These are phyloP conservation scores for Aspergillus spinulosporus DNA, from an alignment of 2,329 filamentous ascomycete genomes.

Conservation along the genomic window DNA sequence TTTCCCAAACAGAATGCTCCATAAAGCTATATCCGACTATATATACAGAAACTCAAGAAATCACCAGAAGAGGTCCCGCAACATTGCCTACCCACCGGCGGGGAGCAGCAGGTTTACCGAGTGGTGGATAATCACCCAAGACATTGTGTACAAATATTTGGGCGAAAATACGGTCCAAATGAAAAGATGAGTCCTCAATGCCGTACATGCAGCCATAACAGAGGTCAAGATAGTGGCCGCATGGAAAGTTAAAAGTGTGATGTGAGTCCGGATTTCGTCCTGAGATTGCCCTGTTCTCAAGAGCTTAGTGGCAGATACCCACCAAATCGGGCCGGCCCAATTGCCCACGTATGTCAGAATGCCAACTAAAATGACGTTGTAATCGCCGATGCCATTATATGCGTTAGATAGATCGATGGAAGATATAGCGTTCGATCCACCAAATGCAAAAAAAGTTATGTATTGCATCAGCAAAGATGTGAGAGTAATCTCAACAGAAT, in stretches of 20 bases:
- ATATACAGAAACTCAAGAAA: no score
- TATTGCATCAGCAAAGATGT: slow-evolving; percentile 76
- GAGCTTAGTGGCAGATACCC: slow-evolving; percentile 63
- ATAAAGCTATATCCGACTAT: no score
- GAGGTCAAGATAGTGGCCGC: slow-evolving; percentile 63
- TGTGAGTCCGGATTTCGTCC: slow-evolving; percentile 48
- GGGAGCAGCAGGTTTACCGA: slow-evolving; percentile 61
- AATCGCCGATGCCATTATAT: slow-evolving; percentile 85
- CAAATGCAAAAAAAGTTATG: slow-evolving; percentile 83
- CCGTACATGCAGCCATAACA: slow-evolving; percentile 86
- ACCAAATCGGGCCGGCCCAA: slow-evolving; percentile 90
- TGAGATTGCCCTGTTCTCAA: slow-evolving; percentile 24
- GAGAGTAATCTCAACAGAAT: slow-evolving; percentile 61
- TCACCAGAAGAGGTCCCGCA: neutral
- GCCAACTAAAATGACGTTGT: slow-evolving; percentile 79
- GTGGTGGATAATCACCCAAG: slow-evolving; percentile 84
- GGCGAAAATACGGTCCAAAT: slow-evolving; percentile 99
- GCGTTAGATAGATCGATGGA: slow-evolving; percentile 92
- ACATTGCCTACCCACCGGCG: neutral
- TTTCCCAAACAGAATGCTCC: neutral
- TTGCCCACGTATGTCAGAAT: slow-evolving; percentile 83
- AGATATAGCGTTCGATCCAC: slow-evolving; percentile 91
- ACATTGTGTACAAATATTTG: slow-evolving; percentile 90
- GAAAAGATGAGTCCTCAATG: slow-evolving; percentile 84
- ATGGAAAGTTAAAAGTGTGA: slow-evolving; percentile 70